phyloP scores from a whole-genome alignment of 2,329 filamentous ascomycete species.

The Pyrenophora teres region DNA sequence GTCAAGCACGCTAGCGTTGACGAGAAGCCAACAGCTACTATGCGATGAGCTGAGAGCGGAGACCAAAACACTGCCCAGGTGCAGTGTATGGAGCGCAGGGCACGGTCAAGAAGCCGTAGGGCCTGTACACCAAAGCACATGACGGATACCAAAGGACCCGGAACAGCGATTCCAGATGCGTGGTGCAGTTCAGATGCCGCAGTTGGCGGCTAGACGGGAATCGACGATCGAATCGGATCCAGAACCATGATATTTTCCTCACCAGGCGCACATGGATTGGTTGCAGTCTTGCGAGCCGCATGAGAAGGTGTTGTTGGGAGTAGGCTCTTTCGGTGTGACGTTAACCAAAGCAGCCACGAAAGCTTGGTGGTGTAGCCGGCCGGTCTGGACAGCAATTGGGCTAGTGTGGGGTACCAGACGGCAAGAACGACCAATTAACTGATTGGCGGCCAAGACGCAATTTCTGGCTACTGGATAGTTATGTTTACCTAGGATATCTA shows the following conservation, averaged over 20 bases:
- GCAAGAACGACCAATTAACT: constrained; percentile 1
- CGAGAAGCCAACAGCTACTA: background rate
- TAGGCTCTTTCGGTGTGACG: constrained; percentile 5
- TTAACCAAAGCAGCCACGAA: constrained; percentile 11
- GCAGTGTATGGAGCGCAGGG: background rate
- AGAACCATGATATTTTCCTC: background rate
- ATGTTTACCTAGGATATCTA: constrained; percentile 1
- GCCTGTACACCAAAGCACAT: background rate
- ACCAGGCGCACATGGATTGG: constrained; percentile 9
- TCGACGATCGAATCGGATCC: constrained; percentile 9
- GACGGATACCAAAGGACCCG: background rate
- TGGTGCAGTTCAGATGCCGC: constrained; percentile 16
- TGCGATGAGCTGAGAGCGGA: background rate
- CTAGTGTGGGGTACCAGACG: constrained; percentile 12
- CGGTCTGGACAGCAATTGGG: constrained; percentile 12
- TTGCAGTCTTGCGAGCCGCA: background rate
- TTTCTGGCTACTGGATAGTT: background rate
- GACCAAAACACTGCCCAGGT: background rate
- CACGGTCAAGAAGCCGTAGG: background rate
- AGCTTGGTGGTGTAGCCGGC: constrained; percentile 11
- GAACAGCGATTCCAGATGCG: constrained; percentile 9
- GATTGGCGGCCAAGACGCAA: constrained; percentile 12
- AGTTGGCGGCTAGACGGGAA: constrained; percentile 16
- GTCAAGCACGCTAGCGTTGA: background rate
- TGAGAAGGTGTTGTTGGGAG: background rate